Evolutionary conservation across 768 basidiomycete species (phyloP).

Genomic region (Mycena rebaudengoi): DNA sequence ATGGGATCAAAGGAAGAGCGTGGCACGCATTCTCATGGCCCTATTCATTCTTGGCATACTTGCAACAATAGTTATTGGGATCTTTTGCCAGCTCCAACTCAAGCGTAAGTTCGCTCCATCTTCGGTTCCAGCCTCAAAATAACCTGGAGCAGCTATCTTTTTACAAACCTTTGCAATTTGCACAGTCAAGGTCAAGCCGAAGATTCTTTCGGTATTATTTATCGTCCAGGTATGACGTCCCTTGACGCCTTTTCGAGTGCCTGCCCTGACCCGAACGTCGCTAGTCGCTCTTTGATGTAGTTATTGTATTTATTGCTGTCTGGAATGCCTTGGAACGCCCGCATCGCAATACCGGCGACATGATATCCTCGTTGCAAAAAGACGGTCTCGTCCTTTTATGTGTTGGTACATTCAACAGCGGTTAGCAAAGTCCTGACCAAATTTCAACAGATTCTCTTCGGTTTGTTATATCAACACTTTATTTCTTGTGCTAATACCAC

Average conservation of each 20-base stretch:
- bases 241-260: not conserved
- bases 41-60: not conserved
- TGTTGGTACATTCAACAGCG: not conserved
- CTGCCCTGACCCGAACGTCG: not conserved
- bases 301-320: not conserved
- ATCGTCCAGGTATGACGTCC: not conserved
- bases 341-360: not conserved
- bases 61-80: not conserved
- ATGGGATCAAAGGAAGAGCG: conserved; percentile 2
- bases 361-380: not conserved
- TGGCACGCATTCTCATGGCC: not conserved
- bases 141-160: too few relatives aligned
- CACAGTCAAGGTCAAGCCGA: not conserved
- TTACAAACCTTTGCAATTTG: not conserved
- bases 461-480: too few relatives aligned
- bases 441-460: not conserved
- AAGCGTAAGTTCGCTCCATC: not conserved
- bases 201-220: not conserved
- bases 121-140: too few relatives aligned
- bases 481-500: too few relatives aligned
- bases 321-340: conserved; percentile 5
- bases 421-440: not conserved
- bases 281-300: not conserved
- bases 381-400: conserved; percentile 4
- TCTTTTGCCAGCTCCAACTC: not conserved